Conservation (phyloP, 495 filamentous ascomycete species). For the Neurospora intermedia region DNA sequence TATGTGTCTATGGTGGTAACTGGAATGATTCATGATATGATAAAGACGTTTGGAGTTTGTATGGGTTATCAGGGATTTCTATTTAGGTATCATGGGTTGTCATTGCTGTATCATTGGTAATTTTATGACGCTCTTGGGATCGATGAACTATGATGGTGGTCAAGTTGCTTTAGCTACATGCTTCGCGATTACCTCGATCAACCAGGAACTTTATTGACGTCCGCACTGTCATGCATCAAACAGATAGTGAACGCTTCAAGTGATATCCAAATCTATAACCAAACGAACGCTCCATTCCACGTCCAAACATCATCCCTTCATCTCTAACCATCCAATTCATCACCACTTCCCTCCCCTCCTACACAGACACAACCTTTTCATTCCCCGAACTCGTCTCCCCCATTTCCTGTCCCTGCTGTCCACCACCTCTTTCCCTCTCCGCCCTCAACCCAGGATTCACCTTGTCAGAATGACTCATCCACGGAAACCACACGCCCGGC, state of each 20-base stretch:
- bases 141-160: too few species aligned
- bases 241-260: background rate
- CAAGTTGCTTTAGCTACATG: too few species aligned
- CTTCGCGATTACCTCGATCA: too few species aligned
- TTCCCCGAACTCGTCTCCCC: background rate
- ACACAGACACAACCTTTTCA: background rate
- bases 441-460: background rate
- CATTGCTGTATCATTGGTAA: too few species aligned
- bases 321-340: background rate
- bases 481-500: conserved; percentile 30
- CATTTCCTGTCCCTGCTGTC: background rate
- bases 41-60: background rate
- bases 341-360: background rate
- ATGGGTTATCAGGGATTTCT: too few species aligned
- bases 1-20: too few species aligned
- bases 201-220: too few species aligned
- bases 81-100: too few species aligned
- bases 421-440: background rate
- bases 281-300: too few species aligned
- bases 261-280: background rate
- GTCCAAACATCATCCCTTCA: background rate
- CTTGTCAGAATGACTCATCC: conserved; percentile 18
- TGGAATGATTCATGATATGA: background rate
- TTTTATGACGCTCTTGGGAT: too few species aligned
- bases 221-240: too few species aligned